These are phyloP conservation scores for Apiospora rasikravindrae DNA, from an alignment of 2,329 filamentous ascomycete genomes.

Conservation along the genomic window DNA sequence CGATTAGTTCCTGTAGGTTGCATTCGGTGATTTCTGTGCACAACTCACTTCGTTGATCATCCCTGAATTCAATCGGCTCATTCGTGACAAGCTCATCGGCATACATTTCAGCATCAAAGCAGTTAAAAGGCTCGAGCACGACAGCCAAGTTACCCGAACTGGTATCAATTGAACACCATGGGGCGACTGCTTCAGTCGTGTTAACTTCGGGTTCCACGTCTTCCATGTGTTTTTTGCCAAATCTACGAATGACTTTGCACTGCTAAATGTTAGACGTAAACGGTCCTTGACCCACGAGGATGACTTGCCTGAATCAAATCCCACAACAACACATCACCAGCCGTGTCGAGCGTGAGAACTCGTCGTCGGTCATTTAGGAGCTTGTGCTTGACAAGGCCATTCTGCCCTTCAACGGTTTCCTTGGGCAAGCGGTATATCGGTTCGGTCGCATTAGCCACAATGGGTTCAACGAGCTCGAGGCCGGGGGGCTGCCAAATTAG, in stretches of 20 bases:
- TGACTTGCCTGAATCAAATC: conserved; percentile 78
- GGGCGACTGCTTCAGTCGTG: conserved; percentile 85
- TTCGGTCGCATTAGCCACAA: conserved; percentile 55
- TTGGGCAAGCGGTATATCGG: conserved; percentile 73
- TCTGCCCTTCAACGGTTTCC: conserved; percentile 91
- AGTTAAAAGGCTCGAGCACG: conserved; percentile 90
- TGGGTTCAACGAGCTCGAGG: conserved; percentile 61
- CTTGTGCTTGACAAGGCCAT: conserved; percentile 91
- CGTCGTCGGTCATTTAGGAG: conserved; percentile 89
- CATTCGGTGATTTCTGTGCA: background rate
- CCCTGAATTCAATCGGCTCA: conserved; percentile 79
- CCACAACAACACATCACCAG: conserved; percentile 94
- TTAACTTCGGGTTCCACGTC: conserved; percentile 89
- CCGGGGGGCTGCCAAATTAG: conserved; percentile 46
- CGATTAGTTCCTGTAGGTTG: background rate
- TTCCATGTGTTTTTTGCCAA: conserved; percentile 91
- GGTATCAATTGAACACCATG: conserved; percentile 96
- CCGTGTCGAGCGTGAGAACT: conserved; percentile 90
- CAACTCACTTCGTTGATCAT: conserved; percentile 86
- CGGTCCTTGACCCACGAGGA: background rate
- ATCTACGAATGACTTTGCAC: conserved; percentile 89
- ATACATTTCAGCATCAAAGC: conserved; percentile 97
- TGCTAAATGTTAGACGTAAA: conserved; percentile 42
- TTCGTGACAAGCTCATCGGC: conserved; percentile 83
- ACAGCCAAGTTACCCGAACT: conserved; percentile 91